These are phyloP conservation scores for Tuber borchii DNA, from an alignment of 495 filamentous ascomycete genomes.

Conservation along the genomic window DNA sequence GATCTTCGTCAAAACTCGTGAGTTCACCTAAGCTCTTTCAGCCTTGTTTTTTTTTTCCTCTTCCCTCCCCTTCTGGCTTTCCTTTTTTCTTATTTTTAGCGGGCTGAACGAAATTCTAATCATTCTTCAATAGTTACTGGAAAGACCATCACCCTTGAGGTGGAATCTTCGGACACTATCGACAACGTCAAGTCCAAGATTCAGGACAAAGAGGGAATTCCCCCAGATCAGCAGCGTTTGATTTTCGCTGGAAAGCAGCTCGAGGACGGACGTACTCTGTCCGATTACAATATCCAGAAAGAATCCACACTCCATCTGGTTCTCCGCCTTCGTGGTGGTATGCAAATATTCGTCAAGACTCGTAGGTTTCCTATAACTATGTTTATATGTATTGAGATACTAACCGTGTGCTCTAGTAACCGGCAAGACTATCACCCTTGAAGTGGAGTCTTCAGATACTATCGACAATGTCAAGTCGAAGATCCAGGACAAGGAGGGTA, in stretches of 20 bases:
- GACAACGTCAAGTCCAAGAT: conserved; percentile 99
- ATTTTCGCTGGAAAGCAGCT: conserved; percentile 99
- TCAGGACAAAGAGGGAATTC: conserved; percentile 98
- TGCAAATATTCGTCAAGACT: conserved; percentile 85
- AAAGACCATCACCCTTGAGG: conserved; percentile 52
- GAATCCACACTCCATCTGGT: conserved; percentile 93
- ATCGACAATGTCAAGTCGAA: conserved; percentile 99
- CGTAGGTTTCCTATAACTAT: conserved; percentile 57
- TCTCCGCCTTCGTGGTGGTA: conserved; percentile 94
- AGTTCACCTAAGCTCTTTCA: conserved; percentile 13
- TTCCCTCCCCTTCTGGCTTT: too few relatives aligned
- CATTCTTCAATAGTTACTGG: conserved; percentile 10
- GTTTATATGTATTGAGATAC: not conserved
- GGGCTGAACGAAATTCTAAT: not conserved
- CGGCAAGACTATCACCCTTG: conserved; percentile 98
- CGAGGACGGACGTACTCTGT: conserved; percentile 94
- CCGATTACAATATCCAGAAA: conserved; percentile 99
- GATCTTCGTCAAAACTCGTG: conserved; percentile 37
- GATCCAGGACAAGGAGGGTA: conserved; percentile 99
- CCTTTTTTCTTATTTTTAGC: too few relatives aligned
- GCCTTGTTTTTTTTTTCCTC: conserved; percentile 6
- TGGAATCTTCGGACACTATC: conserved; percentile 95
- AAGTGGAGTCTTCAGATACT: conserved; percentile 96
- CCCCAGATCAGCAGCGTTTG: conserved; percentile 94
- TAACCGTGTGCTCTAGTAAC: conserved; percentile 54